Conservation (phyloP, 2,329 filamentous ascomycete species). For the Pyrenophora teres region DNA sequence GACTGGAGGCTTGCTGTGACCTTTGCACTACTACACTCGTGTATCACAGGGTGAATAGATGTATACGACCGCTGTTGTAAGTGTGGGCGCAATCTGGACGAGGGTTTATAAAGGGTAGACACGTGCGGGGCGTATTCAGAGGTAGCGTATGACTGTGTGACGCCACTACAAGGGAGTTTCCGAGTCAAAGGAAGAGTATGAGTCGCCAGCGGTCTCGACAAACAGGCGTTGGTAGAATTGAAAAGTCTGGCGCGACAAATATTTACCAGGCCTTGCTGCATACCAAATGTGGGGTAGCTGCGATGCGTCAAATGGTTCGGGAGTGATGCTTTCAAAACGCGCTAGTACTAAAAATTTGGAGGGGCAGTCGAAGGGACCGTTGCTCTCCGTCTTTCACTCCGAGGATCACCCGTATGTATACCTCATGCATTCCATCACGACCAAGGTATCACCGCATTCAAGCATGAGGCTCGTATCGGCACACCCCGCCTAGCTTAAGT, state of each 20-base stretch:
- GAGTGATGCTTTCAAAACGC: conserved; percentile 20
- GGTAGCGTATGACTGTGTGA: conserved; percentile 10
- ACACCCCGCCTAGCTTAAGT: neutral
- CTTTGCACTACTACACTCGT: neutral
- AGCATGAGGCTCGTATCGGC: conserved; percentile 6
- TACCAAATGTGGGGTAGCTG: conserved; percentile 32
- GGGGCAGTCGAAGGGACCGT: conserved; percentile 13
- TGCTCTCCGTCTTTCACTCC: neutral
- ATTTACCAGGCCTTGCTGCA: conserved; percentile 29
- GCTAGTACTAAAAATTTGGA: conserved; percentile 36
- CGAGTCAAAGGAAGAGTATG: conserved; percentile 38
- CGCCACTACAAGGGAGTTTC: conserved; percentile 2
- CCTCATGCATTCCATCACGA: neutral
- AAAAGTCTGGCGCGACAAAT: conserved; percentile 29
- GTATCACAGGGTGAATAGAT: conserved; percentile 9
- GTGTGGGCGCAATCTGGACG: conserved; percentile 11
- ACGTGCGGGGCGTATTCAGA: neutral
- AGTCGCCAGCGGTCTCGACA: conserved; percentile 44
- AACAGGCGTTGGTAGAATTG: conserved; percentile 29
- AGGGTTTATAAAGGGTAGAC: conserved; percentile 1
- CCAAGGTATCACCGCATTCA: conserved; percentile 12
- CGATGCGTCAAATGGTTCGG: conserved; percentile 32
- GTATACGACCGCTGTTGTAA: conserved; percentile 4
- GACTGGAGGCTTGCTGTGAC: neutral
- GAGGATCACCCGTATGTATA: too few relatives aligned